A percentile compares a stretch with the other conserved stretches of the same genome.
These are phyloP conservation scores for Amesomyces nigricolor DNA, from an alignment of 2,329 filamentous ascomycete species.

Conservation along the genomic window DNA sequence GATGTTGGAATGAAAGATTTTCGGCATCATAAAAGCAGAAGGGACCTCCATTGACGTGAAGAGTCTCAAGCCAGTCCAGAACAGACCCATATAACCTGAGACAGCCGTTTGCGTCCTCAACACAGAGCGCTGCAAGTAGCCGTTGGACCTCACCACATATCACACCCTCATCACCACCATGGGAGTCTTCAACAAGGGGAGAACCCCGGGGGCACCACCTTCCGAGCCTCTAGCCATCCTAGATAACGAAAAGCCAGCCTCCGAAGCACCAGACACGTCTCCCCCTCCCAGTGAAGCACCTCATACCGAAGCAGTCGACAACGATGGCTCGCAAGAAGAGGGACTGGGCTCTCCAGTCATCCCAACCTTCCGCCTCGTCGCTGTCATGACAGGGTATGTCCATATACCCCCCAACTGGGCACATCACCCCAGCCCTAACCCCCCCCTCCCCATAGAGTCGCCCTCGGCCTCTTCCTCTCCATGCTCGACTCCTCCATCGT, in stretches of 20 bases:
- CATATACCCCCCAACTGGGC: background rate
- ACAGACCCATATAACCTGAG: too few relatives aligned
- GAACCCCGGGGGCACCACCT: background rate
- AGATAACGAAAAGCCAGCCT: background rate
- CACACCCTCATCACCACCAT: background rate
- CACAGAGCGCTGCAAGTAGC: too few relatives aligned
- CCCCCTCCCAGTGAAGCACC: background rate
- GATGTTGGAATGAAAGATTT: too few relatives aligned
- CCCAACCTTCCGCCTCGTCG: slow-evolving; percentile 4
- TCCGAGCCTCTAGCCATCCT: background rate
- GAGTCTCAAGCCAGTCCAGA: too few relatives aligned
- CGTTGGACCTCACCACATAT: too few relatives aligned
- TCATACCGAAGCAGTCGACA: background rate
- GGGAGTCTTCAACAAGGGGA: background rate
- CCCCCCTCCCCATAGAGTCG: slow-evolving; percentile 7
- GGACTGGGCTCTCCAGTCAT: background rate
- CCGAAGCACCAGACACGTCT: background rate
- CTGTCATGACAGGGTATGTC: background rate
- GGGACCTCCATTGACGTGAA: too few relatives aligned
- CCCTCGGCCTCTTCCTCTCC: slow-evolving; percentile 49
- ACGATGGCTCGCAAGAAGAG: slow-evolving; percentile 1
- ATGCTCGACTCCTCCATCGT: slow-evolving; percentile 57
- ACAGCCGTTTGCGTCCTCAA: too few relatives aligned
- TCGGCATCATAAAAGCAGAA: too few relatives aligned
- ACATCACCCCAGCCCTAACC: background rate